Percentiles rank a stretch among this genome's conserved stretches.
Evolutionary conservation across 176 grass and related monocot genomes (phyloP).

Genomic region (Dendrocalamus sinicus): DNA sequence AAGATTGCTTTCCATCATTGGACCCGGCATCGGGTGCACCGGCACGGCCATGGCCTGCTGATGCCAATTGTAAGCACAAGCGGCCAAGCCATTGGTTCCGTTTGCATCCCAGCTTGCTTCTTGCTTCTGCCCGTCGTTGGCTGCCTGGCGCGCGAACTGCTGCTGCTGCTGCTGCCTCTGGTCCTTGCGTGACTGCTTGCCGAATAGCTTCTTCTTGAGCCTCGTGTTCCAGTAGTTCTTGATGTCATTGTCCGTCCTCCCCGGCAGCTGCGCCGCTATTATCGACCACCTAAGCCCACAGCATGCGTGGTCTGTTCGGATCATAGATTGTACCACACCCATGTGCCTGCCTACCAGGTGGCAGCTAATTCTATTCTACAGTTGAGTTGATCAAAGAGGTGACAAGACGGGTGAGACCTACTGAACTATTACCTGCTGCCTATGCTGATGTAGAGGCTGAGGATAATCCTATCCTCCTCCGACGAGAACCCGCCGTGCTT

Average conservation of each 20-base stretch:
- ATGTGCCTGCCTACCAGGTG: constrained; percentile 51
- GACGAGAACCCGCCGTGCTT: constrained; percentile 93
- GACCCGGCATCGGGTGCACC: constrained; percentile 42
- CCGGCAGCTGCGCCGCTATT: constrained; percentile 90
- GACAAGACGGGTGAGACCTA: constrained; percentile 7
- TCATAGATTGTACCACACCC: constrained; percentile 39
- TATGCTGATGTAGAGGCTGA: constrained; percentile 85
- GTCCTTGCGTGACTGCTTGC: constrained; percentile 70
- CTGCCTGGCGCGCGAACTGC: constrained; percentile 45
- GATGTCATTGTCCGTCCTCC: constrained; percentile 96
- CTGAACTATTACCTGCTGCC: constrained; percentile 79
- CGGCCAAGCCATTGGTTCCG: constrained; percentile 38
- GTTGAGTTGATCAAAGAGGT: constrained; percentile 36
- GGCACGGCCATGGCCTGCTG: constrained; percentile 47
- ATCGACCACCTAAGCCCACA: constrained; percentile 80
- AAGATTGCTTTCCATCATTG: constrained; percentile 33
- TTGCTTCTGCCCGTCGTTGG: constrained; percentile 51
- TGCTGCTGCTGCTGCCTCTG: constrained; percentile 54
- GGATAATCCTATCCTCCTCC: constrained; percentile 89
- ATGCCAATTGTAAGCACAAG: constrained; percentile 38
- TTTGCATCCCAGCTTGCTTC: constrained; percentile 35
- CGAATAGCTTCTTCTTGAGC: constrained; percentile 96
- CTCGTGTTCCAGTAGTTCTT: constrained; percentile 99
- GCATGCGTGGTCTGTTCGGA: constrained; percentile 43
- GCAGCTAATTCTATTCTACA: constrained; percentile 52